phyloP scores from a whole-genome alignment of 106 monocot genomes.

The Cymbidium sinense region DNA sequence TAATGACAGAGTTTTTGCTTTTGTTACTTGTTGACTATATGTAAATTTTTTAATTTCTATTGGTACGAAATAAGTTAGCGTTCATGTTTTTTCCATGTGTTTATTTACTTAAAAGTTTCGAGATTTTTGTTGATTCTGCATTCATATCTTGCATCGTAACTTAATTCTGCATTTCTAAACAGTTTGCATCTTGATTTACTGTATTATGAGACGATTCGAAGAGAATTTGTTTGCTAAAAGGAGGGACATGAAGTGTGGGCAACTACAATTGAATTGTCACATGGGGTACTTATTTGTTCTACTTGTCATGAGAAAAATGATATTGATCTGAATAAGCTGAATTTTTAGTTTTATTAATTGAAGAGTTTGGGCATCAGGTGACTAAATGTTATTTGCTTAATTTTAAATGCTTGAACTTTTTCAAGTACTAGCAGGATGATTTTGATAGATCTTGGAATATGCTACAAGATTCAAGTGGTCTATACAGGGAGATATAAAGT shows the following conservation, averaged over 20 bases:
- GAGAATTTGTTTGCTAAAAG: neutral
- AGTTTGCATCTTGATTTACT: slow-evolving; percentile 1
- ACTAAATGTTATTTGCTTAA: neutral
- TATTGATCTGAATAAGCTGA: neutral
- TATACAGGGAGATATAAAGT: neutral
- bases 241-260: neutral
- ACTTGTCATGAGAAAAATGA: neutral
- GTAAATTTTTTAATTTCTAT: neutral
- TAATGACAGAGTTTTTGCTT: neutral
- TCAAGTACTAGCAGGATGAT: neutral
- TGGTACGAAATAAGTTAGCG: neutral
- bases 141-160: neutral
- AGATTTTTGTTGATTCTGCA: neutral
- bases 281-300: neutral
- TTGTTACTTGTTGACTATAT: neutral
- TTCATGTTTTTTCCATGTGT: neutral
- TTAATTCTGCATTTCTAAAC: neutral
- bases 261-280: neutral
- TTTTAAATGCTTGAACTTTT: neutral
- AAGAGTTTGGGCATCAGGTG: neutral
- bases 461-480: neutral
- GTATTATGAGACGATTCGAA: neutral
- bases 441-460: neutral
- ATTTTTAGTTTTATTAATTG: neutral
- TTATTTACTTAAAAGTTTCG: neutral